Percentiles rank a stretch among this genome's conserved stretches.
Evolutionary conservation across 495 filamentous ascomycete species (phyloP).

Genomic region (Parachaetomium inaequale): DNA sequence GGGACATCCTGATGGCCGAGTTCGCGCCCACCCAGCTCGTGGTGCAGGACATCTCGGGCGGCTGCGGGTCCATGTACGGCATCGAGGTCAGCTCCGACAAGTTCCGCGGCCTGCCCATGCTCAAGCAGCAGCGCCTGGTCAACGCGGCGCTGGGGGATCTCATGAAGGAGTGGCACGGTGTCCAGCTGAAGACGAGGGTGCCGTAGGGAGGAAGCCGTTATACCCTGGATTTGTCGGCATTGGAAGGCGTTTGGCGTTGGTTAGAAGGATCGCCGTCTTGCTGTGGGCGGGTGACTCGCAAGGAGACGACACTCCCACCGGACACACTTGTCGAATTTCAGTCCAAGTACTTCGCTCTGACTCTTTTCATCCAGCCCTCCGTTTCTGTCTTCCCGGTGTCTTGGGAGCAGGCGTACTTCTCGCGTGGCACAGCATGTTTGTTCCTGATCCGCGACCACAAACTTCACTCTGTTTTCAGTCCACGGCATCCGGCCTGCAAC

Average conservation of each 20-base stretch:
- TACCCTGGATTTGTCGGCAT: background rate
- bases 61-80: constrained; percentile 75
- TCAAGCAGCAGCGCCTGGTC: constrained; percentile 71
- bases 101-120: constrained; percentile 62
- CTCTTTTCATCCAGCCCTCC: background rate
- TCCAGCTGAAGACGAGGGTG: constrained; percentile 63
- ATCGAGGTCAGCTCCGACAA: constrained; percentile 63
- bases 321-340: background rate
- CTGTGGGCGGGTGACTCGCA: background rate
- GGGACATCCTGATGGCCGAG: constrained; percentile 42
- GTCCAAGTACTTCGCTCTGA: background rate
- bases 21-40: constrained; percentile 45
- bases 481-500: background rate
- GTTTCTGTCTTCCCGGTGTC: background rate
- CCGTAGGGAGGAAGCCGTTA: constrained; percentile 23
- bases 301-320: background rate
- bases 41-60: constrained; percentile 75
- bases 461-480: background rate
- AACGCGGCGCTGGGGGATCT: constrained; percentile 64
- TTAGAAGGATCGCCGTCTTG: background rate
- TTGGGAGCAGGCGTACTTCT: background rate
- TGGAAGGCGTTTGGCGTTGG: background rate
- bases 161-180: constrained; percentile 71
- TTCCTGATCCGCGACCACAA: background rate
- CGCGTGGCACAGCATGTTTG: background rate